phyloP scores from a whole-genome alignment of 768 basidiomycete genomes.

The Butyriboletus loyo region DNA sequence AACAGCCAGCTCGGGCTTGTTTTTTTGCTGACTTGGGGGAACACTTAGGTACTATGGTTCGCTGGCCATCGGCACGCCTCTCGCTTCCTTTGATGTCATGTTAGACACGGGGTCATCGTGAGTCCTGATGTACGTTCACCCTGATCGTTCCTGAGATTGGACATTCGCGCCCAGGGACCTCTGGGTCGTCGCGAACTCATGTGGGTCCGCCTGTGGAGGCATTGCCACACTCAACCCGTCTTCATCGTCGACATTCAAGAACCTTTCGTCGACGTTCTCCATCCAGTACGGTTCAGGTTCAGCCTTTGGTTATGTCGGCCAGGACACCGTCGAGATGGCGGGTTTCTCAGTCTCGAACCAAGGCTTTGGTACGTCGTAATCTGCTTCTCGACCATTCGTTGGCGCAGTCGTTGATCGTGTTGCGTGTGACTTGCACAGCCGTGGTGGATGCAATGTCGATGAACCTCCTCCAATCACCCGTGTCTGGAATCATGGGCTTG shows the following conservation, averaged over 20 bases:
- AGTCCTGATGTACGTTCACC: background rate
- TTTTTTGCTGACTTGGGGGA: background rate
- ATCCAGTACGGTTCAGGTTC: constrained; percentile 49
- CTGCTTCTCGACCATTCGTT: background rate
- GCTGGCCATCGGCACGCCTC: constrained; percentile 45
- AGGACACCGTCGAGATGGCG: constrained; percentile 49
- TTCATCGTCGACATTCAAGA: constrained; percentile 37
- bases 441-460: constrained; percentile 39
- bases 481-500: constrained; percentile 55
- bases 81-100: constrained; percentile 44
- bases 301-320: constrained; percentile 43
- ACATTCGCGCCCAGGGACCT: constrained; percentile 39
- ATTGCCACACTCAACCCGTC: constrained; percentile 32
- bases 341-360: constrained; percentile 50
- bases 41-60: constrained; percentile 36
- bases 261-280: constrained; percentile 35
- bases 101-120: constrained; percentile 51
- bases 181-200: constrained; percentile 44
- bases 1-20: background rate
- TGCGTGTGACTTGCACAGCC: constrained; percentile 20
- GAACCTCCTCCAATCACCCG: constrained; percentile 40
- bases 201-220: constrained; percentile 30
- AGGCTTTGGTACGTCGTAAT: constrained; percentile 34
- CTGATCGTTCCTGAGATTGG: background rate
- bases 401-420: background rate